These are phyloP conservation scores for Conringia planisiliqua DNA, from an alignment of 345 rosid species.

Conservation along the genomic window DNA sequence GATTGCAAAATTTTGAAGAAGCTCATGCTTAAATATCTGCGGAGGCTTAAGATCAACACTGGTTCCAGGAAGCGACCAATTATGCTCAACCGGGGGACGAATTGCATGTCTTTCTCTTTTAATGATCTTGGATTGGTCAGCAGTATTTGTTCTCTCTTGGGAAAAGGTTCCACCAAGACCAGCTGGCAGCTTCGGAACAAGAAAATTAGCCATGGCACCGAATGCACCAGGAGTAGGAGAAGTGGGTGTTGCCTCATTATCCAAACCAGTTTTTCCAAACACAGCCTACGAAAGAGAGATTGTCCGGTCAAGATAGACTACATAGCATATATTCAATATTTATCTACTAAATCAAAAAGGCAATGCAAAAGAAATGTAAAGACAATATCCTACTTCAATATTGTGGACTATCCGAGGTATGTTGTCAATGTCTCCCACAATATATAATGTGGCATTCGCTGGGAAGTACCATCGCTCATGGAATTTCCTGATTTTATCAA, in stretches of 20 bases:
- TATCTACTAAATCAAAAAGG: neutral
- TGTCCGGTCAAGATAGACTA: conserved; percentile 24
- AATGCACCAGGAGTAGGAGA: conserved; percentile 71
- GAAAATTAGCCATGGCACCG: conserved; percentile 98
- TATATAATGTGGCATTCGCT: conserved; percentile 91
- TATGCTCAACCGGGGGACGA: conserved; percentile 95
- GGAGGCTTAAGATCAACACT: conserved; percentile 63
- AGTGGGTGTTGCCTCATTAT: conserved; percentile 54
- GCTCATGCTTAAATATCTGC: conserved; percentile 96
- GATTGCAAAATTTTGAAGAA: conserved; percentile 91
- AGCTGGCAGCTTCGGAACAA: conserved; percentile 91
- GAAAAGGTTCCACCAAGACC: conserved; percentile 79
- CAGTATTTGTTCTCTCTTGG: conserved; percentile 51
- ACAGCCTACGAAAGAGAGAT: conserved; percentile 55
- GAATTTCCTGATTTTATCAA: conserved; percentile 94
- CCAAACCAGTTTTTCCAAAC: conserved; percentile 67
- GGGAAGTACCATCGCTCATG: conserved; percentile 99
- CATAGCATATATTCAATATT: neutral
- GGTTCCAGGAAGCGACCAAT: conserved; percentile 90
- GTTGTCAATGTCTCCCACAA: conserved; percentile 89
- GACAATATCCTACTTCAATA: conserved; percentile 64
- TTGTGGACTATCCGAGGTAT: conserved; percentile 61
- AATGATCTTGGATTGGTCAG: conserved; percentile 59
- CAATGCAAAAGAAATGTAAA: conserved; percentile 5
- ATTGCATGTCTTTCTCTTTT: conserved; percentile 78